Base-by-base conservation (phyloP, 768 basidiomycete genomes). In the Rhodotorula graminis region DNA sequence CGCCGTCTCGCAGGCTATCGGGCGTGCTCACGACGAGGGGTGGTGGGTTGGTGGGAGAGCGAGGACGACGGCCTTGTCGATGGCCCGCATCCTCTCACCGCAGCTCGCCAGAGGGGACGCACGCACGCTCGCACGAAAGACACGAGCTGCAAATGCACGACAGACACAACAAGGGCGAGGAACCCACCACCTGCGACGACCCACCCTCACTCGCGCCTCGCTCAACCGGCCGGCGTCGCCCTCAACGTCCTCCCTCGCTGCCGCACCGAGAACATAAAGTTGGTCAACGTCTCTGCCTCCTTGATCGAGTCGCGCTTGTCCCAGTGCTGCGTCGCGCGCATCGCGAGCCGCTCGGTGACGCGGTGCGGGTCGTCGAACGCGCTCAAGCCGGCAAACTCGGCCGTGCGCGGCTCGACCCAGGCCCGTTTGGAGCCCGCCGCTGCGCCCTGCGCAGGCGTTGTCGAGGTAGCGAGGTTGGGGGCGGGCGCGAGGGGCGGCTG, bases 281-380 rank as follows among this genome's bases (percentile, higher is more conserved):
- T 75, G 23, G 74, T 75, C 3, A 75, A 46, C 14, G 74, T 75
- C 59, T 75, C 74, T 65, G 68, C 74, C 44, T 75, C 74, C 59
- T 75, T 75, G 65, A 75, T 61, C 21, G 57, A 67, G 11, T 75
- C 74, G 33, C 65, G 27, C 71, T 75, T 72, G 31, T 72, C 74
- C 74, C 74, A 75, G n/a, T 75, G 74, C 50, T 50, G 56, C 57
- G 69, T 70, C 3, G 70, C 70, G 29, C 65, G 58, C 44, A 49
- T 53, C 61, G 74, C 74, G 21, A 75, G 49, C 52, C 74, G 42
- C 25, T 70, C 71, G 8, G 67, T 31, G 21, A 72, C 67, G 46
- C 44, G 18, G 50, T 59, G 42, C 37, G 70, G 67, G 18, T 60
- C 64, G 37, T 72, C 71, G 27, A 69, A 75, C 46, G 67, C 71